These are phyloP conservation scores for Aspergillus jensenii DNA, from an alignment of 2,329 filamentous ascomycete species.

Conservation along the genomic window DNA sequence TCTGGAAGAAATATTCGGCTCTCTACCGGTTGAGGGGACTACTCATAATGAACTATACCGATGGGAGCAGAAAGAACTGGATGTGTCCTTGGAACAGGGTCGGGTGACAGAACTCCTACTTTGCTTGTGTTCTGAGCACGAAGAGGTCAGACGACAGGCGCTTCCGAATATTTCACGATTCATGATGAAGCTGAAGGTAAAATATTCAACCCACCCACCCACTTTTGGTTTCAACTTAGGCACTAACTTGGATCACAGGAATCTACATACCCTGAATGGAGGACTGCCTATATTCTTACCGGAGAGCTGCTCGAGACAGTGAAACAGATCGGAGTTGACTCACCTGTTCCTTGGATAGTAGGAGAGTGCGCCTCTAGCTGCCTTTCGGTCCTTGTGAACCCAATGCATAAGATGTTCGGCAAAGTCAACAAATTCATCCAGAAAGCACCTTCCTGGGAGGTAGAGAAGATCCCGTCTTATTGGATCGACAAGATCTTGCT, in stretches of 20 bases:
- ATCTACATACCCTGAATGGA: constrained; percentile 71
- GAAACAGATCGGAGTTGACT: constrained; percentile 52
- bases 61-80: constrained; percentile 75
- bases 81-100: constrained; percentile 77
- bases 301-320: constrained; percentile 78
- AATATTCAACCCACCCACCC: background rate
- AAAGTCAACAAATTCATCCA: constrained; percentile 86
- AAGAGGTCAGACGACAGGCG: constrained; percentile 76
- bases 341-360: constrained; percentile 69
- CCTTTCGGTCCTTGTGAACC: constrained; percentile 69
- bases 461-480: constrained; percentile 55
- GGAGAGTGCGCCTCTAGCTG: constrained; percentile 73
- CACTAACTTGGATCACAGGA: constrained; percentile 42
- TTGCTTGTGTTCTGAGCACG: constrained; percentile 72
- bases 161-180: constrained; percentile 40
- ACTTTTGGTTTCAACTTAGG: background rate
- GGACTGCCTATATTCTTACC: constrained; percentile 75
- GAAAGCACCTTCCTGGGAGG: constrained; percentile 71
- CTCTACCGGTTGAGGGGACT: constrained; percentile 46
- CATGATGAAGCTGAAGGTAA: constrained; percentile 50
- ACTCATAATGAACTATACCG: constrained; percentile 49
- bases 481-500: constrained; percentile 71
- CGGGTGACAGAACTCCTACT: constrained; percentile 68
- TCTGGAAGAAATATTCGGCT: constrained; percentile 54
- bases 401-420: constrained; percentile 77